Percentiles rank a stretch among this genome's conserved stretches.
phyloP scores from a whole-genome alignment of 345 rosid species.

The Firmiana major region DNA sequence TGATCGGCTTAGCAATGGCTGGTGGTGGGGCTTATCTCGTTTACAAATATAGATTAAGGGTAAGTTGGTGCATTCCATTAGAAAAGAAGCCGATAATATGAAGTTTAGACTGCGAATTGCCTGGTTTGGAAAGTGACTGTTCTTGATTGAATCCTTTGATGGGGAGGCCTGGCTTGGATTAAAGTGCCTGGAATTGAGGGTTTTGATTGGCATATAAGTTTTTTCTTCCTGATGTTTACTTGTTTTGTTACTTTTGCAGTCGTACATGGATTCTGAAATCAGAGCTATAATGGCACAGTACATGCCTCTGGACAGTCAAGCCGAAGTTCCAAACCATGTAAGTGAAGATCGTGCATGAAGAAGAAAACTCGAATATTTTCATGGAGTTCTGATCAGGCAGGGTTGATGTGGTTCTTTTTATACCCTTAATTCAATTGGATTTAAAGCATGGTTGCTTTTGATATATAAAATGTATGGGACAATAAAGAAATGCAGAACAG shows the following conservation, averaged over 20 bases:
- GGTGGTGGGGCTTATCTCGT: conserved; percentile 81
- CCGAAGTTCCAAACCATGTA: conserved; percentile 61
- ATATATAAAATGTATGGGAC: conserved; percentile 20
- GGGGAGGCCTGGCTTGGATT: neutral
- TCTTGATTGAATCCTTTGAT: neutral
- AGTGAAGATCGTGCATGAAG: conserved; percentile 50
- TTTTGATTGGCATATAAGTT: neutral
- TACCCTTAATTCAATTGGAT: conserved; percentile 6
- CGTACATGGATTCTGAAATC: conserved; percentile 96
- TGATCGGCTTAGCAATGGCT: conserved; percentile 75
- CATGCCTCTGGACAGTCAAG: conserved; percentile 90
- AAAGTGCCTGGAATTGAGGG: neutral
- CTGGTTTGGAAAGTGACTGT: neutral
- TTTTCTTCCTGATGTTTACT: neutral
- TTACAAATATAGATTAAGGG: conserved; percentile 87
- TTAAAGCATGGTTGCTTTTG: conserved; percentile 10
- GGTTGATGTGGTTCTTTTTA: neutral
- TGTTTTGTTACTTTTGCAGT: conserved; percentile 38
- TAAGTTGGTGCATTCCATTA: conserved; percentile 28
- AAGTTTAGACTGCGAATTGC: neutral
- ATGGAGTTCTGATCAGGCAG: conserved; percentile 1
- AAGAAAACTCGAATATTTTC: neutral
- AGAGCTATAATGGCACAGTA: conserved; percentile 99
- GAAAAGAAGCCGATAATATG: neutral
- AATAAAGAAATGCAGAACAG: conserved; percentile 24